A percentile compares a stretch with the other conserved stretches of the same genome.
Conservation (phyloP, 345 rosid species). For the Gossypium rotundifolium region DNA sequence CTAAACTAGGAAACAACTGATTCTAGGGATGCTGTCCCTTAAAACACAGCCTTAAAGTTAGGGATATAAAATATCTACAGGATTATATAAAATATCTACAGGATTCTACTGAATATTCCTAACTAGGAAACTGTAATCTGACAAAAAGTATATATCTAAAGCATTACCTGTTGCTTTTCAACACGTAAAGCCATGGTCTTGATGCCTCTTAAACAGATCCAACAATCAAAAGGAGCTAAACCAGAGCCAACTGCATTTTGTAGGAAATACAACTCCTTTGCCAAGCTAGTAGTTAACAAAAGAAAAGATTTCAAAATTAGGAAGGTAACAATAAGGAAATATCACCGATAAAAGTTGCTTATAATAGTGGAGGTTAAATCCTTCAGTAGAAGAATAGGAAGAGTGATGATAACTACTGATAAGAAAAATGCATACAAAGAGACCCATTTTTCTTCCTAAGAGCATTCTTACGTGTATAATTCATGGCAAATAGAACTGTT, state of each 20-base stretch:
- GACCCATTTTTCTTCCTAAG: neutral
- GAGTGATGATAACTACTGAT: neutral
- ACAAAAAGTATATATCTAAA: neutral
- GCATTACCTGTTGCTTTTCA: conserved; percentile 84
- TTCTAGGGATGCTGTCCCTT: too few species aligned
- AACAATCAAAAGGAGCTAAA: conserved; percentile 92
- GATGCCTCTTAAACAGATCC: conserved; percentile 89
- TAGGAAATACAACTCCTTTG: conserved; percentile 71
- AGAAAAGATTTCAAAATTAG: neutral
- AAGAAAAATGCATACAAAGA: neutral
- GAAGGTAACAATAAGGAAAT: neutral
- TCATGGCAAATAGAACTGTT: neutral
- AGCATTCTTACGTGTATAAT: neutral
- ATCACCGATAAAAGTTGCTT: neutral
- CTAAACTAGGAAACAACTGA: too few species aligned
- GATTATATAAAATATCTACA: too few species aligned
- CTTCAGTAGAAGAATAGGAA: neutral
- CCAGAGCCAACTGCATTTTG: conserved; percentile 98
- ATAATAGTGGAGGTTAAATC: neutral
- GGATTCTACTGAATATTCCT: too few species aligned
- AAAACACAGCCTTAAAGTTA: too few species aligned
- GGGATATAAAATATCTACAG: too few species aligned
- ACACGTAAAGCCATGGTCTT: conserved; percentile 92
- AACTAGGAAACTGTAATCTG: too few species aligned
- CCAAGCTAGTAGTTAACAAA: conserved; percentile 49